A percentile compares a stretch with the other conserved stretches of the same genome.
Conservation (phyloP, 2,329 filamentous ascomycete genomes). For the Arthrobotrys musiformis region DNA sequence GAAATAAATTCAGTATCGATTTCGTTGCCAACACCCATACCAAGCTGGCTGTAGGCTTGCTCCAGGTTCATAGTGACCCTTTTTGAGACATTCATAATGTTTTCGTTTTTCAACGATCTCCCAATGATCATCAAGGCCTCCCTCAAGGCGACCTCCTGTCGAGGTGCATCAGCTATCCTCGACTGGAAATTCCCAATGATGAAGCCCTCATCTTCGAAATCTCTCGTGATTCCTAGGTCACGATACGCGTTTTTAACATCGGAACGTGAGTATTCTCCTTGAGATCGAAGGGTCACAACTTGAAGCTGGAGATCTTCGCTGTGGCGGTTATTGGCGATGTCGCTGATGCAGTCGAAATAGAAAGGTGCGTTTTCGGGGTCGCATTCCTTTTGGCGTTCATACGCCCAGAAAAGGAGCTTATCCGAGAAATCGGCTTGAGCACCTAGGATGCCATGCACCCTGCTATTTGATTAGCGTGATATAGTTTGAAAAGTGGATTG, state of each 20-base stretch:
- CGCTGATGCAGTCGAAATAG: constrained; percentile 74
- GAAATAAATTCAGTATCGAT: constrained; percentile 34
- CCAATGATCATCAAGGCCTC: constrained; percentile 72
- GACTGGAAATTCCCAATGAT: constrained; percentile 73
- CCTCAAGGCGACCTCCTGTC: constrained; percentile 69
- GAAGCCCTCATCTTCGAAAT: constrained; percentile 68
- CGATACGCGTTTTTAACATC: constrained; percentile 71
- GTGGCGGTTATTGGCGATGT: constrained; percentile 69
- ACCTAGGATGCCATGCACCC: constrained; percentile 73
- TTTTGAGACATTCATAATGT: constrained; percentile 70
- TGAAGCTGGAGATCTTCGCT: constrained; percentile 71
- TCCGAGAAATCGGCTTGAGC: constrained; percentile 73
- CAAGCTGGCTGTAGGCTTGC: constrained; percentile 33
- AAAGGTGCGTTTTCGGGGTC: constrained; percentile 69
- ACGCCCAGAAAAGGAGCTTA: constrained; percentile 71
- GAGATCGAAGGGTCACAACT: constrained; percentile 69
- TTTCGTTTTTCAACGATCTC: constrained; percentile 68
- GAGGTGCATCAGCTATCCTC: constrained; percentile 68
- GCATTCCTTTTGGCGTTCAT: constrained; percentile 69
- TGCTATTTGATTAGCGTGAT: constrained; percentile 60
- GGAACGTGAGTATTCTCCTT: constrained; percentile 69
- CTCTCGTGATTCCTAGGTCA: constrained; percentile 69
- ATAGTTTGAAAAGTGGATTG: constrained; percentile 32
- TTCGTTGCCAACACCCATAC: neutral
- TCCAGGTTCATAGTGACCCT: constrained; percentile 63